Evolutionary conservation across 2,329 filamentous ascomycete genomes (phyloP).

Genomic region (Hymenoscyphus fraxineus): DNA sequence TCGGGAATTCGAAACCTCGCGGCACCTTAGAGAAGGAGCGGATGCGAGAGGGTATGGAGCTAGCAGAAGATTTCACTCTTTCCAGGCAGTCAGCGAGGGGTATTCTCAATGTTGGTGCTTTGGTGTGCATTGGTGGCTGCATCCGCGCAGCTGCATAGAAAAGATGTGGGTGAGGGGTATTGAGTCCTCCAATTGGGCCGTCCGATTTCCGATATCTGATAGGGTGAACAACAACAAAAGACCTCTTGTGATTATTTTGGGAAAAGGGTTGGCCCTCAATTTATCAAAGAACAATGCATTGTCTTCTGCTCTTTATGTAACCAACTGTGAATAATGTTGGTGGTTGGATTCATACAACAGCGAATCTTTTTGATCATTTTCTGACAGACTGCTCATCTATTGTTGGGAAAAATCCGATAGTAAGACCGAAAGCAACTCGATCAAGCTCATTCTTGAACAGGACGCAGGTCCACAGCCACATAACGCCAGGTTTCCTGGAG

Average conservation of each 20-base stretch:
- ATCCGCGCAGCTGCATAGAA: background rate
- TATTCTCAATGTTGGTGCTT: background rate
- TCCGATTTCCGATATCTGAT: background rate
- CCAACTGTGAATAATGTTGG: background rate
- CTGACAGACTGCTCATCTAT: background rate
- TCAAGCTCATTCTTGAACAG: background rate
- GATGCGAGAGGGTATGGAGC: background rate
- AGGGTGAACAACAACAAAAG: background rate
- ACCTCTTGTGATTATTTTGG: background rate
- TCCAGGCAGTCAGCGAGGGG: background rate
- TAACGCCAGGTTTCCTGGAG: background rate
- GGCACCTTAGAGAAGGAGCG: background rate
- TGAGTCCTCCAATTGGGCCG: background rate
- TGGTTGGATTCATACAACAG: background rate
- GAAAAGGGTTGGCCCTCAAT: background rate
- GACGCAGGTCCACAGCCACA: background rate
- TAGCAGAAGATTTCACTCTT: background rate
- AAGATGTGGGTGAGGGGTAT: background rate
- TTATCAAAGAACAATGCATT: background rate
- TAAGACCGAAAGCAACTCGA: background rate
- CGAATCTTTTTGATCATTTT: background rate
- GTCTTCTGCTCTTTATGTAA: background rate
- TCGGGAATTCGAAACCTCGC: background rate
- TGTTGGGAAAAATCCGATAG: background rate
- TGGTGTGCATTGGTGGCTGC: background rate